A percentile compares a stretch with the other conserved stretches of the same genome.
These are phyloP conservation scores for Wickerhamomyces bovis DNA, from an alignment of 805 yeast species.

Conservation along the genomic window DNA sequence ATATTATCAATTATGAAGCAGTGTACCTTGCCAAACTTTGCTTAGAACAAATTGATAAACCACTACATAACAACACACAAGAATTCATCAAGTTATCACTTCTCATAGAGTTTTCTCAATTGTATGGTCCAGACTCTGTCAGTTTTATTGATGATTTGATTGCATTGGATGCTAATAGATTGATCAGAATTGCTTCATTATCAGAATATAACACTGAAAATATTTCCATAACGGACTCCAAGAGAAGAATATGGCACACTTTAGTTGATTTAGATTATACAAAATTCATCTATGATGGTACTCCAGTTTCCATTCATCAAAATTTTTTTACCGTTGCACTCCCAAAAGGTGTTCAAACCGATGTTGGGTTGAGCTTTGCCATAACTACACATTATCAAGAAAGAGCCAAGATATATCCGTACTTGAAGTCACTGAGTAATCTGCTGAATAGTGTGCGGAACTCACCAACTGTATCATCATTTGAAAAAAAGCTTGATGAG, in stretches of 20 bases:
- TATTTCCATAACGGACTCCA: neutral
- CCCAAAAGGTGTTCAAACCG: neutral
- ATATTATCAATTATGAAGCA: slow-evolving; percentile 5
- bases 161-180: slow-evolving; percentile 2
- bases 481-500: neutral
- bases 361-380: neutral
- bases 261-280: slow-evolving; percentile 9
- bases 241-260: slow-evolving; percentile 7
- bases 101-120: neutral
- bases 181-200: slow-evolving; percentile 3
- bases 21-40: slow-evolving; percentile 11
- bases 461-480: too few species aligned
- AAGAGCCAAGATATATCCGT: too few species aligned
- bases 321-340: slow-evolving; percentile 8
- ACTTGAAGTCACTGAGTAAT: too few species aligned
- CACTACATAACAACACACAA: slow-evolving; percentile 3
- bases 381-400: too few species aligned
- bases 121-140: slow-evolving; percentile 6
- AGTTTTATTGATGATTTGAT: slow-evolving; percentile 3
- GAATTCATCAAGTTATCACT: slow-evolving; percentile 3
- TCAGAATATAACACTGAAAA: slow-evolving; percentile 3
- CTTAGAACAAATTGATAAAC: slow-evolving; percentile 8
- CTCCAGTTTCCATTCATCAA: slow-evolving; percentile 8
- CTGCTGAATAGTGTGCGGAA: neutral
- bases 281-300: slow-evolving; percentile 15